These are phyloP conservation scores for Mortierella sp. DNA, from an alignment of 371 early-diverging fungal genomes.

Conservation along the genomic window DNA sequence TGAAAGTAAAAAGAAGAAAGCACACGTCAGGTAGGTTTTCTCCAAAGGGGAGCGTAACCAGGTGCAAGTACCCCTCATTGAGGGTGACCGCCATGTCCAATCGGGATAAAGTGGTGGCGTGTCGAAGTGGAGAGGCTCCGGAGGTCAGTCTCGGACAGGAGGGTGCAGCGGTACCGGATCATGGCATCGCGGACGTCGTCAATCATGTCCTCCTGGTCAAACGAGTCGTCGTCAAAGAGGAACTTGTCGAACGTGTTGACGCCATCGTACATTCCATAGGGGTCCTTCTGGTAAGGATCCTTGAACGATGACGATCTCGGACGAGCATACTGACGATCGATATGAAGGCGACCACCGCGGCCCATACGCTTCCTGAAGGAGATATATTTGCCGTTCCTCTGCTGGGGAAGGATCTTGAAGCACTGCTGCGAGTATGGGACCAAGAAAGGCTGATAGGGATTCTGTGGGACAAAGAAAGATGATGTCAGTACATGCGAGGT, in stretches of 20 bases:
- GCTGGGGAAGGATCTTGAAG: conserved; percentile 55
- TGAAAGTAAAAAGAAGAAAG: not conserved
- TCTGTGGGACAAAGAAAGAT: conserved; percentile 37
- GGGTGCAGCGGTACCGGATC: conserved; percentile 63
- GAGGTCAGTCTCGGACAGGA: conserved; percentile 65
- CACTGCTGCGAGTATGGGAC: conserved; percentile 51
- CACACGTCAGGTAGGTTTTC: not conserved
- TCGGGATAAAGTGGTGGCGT: conserved; percentile 46
- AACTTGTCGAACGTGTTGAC: conserved; percentile 53
- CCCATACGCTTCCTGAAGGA: conserved; percentile 69
- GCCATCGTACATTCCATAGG: conserved; percentile 40
- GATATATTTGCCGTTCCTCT: conserved; percentile 38
- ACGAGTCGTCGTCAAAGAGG: conserved; percentile 65
- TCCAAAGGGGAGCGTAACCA: not conserved
- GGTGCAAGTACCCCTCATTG: conserved; percentile 21
- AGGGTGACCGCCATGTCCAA: conserved; percentile 36
- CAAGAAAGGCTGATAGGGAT: conserved; percentile 66
- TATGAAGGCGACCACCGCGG: conserved; percentile 72
- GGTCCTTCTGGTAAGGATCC: conserved; percentile 39
- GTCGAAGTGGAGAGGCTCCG: conserved; percentile 61
- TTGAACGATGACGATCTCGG: conserved; percentile 25
- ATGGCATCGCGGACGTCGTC: conserved; percentile 64
- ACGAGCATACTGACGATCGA: conserved; percentile 61
- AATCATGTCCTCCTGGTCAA: conserved; percentile 63
- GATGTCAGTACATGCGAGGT: not conserved